These are phyloP conservation scores for Cicer arietinum DNA, from an alignment of 306 rosid genomes.

Conservation along the genomic window DNA sequence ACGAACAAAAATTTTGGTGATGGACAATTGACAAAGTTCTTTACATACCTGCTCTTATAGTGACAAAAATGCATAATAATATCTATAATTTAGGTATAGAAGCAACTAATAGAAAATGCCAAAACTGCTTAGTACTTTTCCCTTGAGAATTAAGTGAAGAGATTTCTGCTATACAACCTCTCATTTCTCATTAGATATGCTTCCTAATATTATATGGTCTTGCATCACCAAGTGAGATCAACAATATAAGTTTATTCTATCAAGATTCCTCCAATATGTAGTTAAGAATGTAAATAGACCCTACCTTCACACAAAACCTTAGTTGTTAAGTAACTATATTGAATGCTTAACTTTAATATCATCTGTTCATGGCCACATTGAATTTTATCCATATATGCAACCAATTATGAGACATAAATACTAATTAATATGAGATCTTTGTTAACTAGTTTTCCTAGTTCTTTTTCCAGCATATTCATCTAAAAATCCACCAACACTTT, in stretches of 20 bases:
- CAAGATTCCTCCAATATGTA: background rate
- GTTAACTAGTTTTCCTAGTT: background rate
- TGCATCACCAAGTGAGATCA: constrained; percentile 30
- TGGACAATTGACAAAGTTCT: constrained; percentile 25
- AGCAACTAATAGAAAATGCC: constrained; percentile 41
- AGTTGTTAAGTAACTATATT: background rate
- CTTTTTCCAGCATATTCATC: constrained; percentile 15
- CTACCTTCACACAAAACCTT: constrained; percentile 31
- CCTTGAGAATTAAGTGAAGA: constrained; percentile 20
- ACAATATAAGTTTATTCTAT: background rate
- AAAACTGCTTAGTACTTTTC: constrained; percentile 33
- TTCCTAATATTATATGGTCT: background rate
- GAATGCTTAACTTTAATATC: background rate
- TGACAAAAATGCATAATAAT: constrained; percentile 19
- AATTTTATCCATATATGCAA: constrained; percentile 1
- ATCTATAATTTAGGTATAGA: constrained; percentile 26
- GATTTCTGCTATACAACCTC: constrained; percentile 33
- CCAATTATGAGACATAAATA: constrained; percentile 21
- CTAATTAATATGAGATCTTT: background rate
- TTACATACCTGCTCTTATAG: constrained; percentile 18
- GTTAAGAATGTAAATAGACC: constrained; percentile 5
- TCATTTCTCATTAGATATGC: too few species aligned
- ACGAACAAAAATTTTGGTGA: constrained; percentile 34
- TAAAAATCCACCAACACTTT: constrained; percentile 11
- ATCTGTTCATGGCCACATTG: background rate